Conservation (phyloP, 768 basidiomycete genomes). For the Kwoniella botswanensis region DNA sequence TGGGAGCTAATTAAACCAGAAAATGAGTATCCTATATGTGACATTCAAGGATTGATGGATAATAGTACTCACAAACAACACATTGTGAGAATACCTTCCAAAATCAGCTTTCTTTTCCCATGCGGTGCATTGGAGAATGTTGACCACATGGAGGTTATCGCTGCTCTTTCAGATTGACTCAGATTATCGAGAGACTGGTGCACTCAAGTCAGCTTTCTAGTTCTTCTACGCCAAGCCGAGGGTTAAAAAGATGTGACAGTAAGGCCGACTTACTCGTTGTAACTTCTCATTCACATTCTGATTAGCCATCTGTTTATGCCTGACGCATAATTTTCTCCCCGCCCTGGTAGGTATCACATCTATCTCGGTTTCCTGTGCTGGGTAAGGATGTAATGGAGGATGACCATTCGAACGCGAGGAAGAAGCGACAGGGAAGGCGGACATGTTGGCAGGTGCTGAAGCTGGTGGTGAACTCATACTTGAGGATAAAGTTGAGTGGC, state of each 20-base stretch:
- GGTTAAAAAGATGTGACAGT: too few relatives aligned
- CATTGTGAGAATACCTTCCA: constrained; percentile 97
- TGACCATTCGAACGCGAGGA: constrained; percentile 15
- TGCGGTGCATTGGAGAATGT: constrained; percentile 95
- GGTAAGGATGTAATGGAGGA: constrained; percentile 6
- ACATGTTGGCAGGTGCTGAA: constrained; percentile 23
- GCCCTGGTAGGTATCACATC: constrained; percentile 48
- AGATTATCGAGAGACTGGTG: constrained; percentile 85
- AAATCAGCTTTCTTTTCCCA: constrained; percentile 85
- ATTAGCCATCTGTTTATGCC: constrained; percentile 96
- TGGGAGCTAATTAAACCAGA: constrained; percentile 65
- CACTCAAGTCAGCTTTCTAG: neutral
- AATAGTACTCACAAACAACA: constrained; percentile 73
- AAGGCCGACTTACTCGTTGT: constrained; percentile 70
- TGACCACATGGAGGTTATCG: constrained; percentile 92
- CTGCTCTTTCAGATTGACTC: constrained; percentile 80
- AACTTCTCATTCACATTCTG: constrained; percentile 89
- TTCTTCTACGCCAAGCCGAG: neutral
- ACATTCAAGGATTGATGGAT: neutral
- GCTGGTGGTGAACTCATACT: neutral
- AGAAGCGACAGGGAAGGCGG: constrained; percentile 18
- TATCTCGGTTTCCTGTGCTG: constrained; percentile 16
- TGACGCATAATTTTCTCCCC: constrained; percentile 78
- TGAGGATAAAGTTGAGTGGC: constrained; percentile 7
- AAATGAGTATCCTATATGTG: neutral